Base-by-base conservation (phyloP, 768 basidiomycete genomes). In the Cystofilobasidium bisporidii region DNA sequence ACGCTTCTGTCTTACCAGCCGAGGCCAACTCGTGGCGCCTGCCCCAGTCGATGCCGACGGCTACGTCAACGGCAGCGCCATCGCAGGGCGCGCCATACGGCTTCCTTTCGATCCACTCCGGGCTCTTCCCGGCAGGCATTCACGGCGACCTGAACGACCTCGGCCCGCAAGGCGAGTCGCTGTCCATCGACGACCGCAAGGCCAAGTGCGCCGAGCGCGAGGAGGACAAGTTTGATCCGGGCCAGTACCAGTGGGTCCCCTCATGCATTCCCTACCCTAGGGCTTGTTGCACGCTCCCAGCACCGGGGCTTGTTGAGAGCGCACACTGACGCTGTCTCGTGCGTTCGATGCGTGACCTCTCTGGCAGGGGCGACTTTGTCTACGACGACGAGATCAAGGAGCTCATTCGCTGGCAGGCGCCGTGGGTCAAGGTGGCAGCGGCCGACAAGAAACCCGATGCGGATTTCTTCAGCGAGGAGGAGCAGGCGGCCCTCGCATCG, bases 141-240 rank as follows among this genome's bases (percentile, higher is more conserved):
- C 87, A 87, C 73, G 90, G 91, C 73, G 89, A 91, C 73, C 80
- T 89, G 15, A 88, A 90, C 73, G 88, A 89, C 73, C 81, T 91
- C 18, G 88, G 88, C 5, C 61, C 78, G 22, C 82, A 85, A 69
- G 85, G 82, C 18, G 89, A 92, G 77, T 80, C 74, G 1, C 82
- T 82, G 63, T 74, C 79, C 17, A 76, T 72, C 17, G 74, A 76
- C 3, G 84, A 86, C 70, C 82, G 88, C 43, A 80, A 84, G 33
- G 71, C 68, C 48, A 79, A 79, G 67, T 82, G 88, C 58, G 71
- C 83, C 15, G 75, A 78, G 64, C 85, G 84, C 69, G 89, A 91
- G 75, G 80, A 90, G 45, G 79, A 81, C 36, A 90, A 89, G 76
- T 92, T 86, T 82, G 86, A 91, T 72, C 85, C 84, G 72, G 88